A percentile compares a stretch with the other conserved stretches of the same genome.
These are phyloP conservation scores for Myxozyma udenii DNA, from an alignment of 805 yeast genomes.

Conservation along the genomic window DNA sequence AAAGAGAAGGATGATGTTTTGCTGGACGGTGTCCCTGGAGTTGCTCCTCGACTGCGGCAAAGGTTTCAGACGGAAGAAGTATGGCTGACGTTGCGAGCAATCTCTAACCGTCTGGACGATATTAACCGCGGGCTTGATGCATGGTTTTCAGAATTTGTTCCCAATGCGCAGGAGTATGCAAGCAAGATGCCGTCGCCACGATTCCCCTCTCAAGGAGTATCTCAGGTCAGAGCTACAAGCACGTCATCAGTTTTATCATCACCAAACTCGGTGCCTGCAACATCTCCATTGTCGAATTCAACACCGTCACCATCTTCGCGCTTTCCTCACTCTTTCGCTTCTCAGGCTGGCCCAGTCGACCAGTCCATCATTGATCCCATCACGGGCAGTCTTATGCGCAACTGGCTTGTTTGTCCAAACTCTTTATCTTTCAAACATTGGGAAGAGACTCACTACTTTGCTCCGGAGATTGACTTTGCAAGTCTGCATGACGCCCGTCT, in stretches of 20 bases:
- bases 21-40: background rate
- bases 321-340: background rate
- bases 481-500: conserved; percentile 14
- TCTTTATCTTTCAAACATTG: background rate
- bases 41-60: conserved; percentile 3
- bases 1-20: background rate
- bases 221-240: no score
- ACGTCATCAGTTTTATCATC: no score
- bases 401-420: background rate
- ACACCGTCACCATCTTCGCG: background rate
- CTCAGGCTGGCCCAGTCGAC: background rate
- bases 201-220: background rate
- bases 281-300: no score
- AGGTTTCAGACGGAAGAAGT: background rate
- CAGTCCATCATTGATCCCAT: background rate
- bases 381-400: background rate
- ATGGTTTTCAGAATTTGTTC: conserved; percentile 8
- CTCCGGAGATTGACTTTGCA: conserved; percentile 6
- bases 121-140: background rate
- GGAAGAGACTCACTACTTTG: background rate
- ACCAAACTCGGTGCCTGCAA: no score
- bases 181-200: background rate
- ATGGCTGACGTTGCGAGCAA: conserved; percentile 2
- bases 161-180: conserved; percentile 3
- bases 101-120: conserved; percentile 1